Conservation (phyloP, 179 eudicot genomes). For the Drosera spatulata region DNA sequence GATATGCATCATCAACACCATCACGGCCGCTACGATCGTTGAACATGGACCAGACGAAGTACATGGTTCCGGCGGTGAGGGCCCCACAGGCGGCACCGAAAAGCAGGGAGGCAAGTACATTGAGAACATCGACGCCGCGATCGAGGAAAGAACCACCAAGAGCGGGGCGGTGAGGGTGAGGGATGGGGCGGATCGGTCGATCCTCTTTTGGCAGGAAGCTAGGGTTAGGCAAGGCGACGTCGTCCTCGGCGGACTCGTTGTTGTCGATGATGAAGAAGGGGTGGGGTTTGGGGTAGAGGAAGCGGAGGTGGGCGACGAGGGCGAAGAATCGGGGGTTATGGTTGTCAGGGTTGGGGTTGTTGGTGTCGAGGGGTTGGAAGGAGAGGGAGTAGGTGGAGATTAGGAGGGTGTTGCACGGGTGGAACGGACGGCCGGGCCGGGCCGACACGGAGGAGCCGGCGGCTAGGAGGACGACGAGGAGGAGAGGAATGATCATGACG, state of each 20-base stretch:
- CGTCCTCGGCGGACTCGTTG: not conserved
- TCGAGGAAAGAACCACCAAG: slow-evolving; percentile 38
- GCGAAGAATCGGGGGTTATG: slow-evolving; percentile 23
- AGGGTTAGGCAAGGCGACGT: not conserved
- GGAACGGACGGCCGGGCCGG: slow-evolving; percentile 22
- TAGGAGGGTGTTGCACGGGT: slow-evolving; percentile 32
- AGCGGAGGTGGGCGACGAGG: slow-evolving; percentile 25
- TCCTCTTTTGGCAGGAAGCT: not conserved
- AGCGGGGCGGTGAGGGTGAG: slow-evolving; percentile 9
- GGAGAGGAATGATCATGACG: not conserved
- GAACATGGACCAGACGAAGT: slow-evolving; percentile 63
- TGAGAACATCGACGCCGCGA: slow-evolving; percentile 58
- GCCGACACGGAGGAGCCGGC: slow-evolving; percentile 23
- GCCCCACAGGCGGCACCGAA: slow-evolving; percentile 90
- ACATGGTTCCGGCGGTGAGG: slow-evolving; percentile 62
- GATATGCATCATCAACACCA: slow-evolving; percentile 6
- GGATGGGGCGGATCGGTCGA: slow-evolving; percentile 2
- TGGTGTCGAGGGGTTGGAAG: slow-evolving; percentile 18
- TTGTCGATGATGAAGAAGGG: slow-evolving; percentile 8
- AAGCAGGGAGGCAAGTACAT: slow-evolving; percentile 62
- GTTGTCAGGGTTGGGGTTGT: slow-evolving; percentile 7
- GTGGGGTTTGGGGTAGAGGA: slow-evolving; percentile 8
- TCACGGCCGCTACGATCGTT: slow-evolving; percentile 8
- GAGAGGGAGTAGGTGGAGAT: slow-evolving; percentile 35
- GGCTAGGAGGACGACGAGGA: slow-evolving; percentile 23